Evolutionary conservation across 2,329 filamentous ascomycete genomes (phyloP), one percentile per base, ranked within the genome.

Genomic region (Aspergillus glaucus): DNA sequence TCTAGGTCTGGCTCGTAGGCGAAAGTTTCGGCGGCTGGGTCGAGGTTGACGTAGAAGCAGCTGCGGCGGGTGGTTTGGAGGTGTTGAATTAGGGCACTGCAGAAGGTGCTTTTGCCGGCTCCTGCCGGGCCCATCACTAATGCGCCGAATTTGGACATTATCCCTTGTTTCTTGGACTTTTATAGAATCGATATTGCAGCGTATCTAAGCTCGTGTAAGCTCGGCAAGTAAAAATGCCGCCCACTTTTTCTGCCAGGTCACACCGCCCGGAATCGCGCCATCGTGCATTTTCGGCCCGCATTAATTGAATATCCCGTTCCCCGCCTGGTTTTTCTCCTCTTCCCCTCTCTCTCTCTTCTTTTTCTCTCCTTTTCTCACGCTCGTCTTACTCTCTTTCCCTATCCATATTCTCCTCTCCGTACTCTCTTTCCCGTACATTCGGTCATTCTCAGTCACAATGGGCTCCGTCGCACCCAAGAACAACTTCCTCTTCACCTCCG

Each of bases 71-170:
- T 91, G 65, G 90, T 87, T 61, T 88, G 84, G 22, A 97, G 84
- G 64, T 97, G 89, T 52, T 93, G 90, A 67, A 97, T 96, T 61
- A 98, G 80, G 59, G 89, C 83, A 50, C 88, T 86, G 76, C 90
- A 96, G 71, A 98, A 98, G 53, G 93, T 98, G 24, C 91, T 94
- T 81, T 95, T 98, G 73, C 93, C 93, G 19, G 90, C 91, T 58
- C 91, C 93, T 17, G 93, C 92, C 52, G 92, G 93, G 68, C 93
- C 93, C 86, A 97, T 95, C 52, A 97, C 85, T 72, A 97, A 85
- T 56, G 88, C 85, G 46, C 93, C 93, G 67, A 91, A 97, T 72
- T 96, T 95, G 72, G 87, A 92, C 89, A 94, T 95, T 40, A 12
- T 21, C 15, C 19, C 10, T 21, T 17, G 15, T 21, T 10, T 39